These are phyloP conservation scores for Rhodamnia rubescens DNA, from an alignment of 345 rosid genomes.

Conservation along the genomic window DNA sequence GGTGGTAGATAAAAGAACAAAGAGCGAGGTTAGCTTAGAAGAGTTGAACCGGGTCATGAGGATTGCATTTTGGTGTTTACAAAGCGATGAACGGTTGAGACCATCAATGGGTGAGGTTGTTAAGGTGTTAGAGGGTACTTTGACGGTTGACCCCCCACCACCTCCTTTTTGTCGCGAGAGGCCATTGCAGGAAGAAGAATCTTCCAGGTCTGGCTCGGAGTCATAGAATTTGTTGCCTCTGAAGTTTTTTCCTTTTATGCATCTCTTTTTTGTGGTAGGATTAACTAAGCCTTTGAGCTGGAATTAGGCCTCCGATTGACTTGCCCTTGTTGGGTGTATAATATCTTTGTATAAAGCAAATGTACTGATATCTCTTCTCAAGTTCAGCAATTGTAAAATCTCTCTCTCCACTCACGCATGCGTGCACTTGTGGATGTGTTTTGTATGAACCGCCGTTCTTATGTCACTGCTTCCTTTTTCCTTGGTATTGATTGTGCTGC, in stretches of 20 bases:
- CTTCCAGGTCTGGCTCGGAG: conserved; percentile 26
- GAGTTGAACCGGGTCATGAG: conserved; percentile 61
- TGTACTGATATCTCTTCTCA: neutral
- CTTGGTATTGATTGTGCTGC: neutral
- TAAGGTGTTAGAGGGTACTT: conserved; percentile 66
- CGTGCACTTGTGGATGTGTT: neutral
- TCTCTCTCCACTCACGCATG: neutral
- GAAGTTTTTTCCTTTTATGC: neutral
- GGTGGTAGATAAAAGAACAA: conserved; percentile 36
- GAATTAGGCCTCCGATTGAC: neutral
- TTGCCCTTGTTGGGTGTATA: neutral
- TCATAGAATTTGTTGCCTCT: neutral
- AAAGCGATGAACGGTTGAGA: conserved; percentile 49
- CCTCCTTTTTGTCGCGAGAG: conserved; percentile 32
- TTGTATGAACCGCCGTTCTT: neutral
- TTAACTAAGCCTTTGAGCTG: neutral
- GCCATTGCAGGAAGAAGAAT: conserved; percentile 17
- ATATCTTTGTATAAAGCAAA: neutral
- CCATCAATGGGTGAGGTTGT: conserved; percentile 80
- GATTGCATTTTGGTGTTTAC: conserved; percentile 75
- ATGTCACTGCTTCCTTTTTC: neutral
- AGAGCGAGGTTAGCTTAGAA: conserved; percentile 20
- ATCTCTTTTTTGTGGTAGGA: neutral
- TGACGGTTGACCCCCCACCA: conserved; percentile 67
- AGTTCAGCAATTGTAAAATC: neutral